Evolutionary conservation across 2,329 filamentous ascomycete species (phyloP), one percentile per base, ranked within the genome.

Genomic region (Diaporthe batatas): DNA sequence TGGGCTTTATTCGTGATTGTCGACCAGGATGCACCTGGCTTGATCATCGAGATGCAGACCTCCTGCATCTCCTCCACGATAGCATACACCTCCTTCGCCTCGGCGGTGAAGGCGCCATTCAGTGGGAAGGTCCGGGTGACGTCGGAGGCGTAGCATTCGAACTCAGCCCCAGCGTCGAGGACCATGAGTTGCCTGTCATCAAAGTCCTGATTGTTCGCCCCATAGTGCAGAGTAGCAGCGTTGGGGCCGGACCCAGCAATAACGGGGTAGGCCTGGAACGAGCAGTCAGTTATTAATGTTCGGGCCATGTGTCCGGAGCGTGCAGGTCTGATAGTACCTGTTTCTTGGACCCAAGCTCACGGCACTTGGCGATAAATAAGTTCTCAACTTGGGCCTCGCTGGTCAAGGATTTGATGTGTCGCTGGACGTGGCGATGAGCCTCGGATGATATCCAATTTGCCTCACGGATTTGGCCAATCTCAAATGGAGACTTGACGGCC

Each of bases 121-220:
- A 98, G 83, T 6, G 96, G 96, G 76, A 98, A 91, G 0, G 95
- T 96, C 49, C 96, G 90, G 0, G 96, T 98, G 36, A 98, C 91
- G 81, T 98, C 96, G 72, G 93, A 93, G 39, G 94, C 94, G 81
- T 99, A 98, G 77, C 93, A 92, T 64, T 91, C 84, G 83, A 91
- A 97, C 82, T 98, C 96, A 76, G 91, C 93, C 2, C 94, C 95
- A 1, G 96, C 95, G 80, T 99, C 96, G 6, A 99, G 86, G 25
- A 97, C 91, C 42, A 98, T 84, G 39, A 95, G 87, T 78, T 95
- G 90, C 72, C 91, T 89, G 34, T 91, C 90, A 3, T 84, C 83
- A 23, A 98, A 88, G 1, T 91, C 83, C 77, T 93, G 88, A 78
- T 97, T 88, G 80, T 99, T 98, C 69, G 88, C 90, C 55, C 89